These are phyloP conservation scores for Cutaneotrichosporon sp. DNA, from an alignment of 1,284 basidiomycete species.

Conservation along the genomic window DNA sequence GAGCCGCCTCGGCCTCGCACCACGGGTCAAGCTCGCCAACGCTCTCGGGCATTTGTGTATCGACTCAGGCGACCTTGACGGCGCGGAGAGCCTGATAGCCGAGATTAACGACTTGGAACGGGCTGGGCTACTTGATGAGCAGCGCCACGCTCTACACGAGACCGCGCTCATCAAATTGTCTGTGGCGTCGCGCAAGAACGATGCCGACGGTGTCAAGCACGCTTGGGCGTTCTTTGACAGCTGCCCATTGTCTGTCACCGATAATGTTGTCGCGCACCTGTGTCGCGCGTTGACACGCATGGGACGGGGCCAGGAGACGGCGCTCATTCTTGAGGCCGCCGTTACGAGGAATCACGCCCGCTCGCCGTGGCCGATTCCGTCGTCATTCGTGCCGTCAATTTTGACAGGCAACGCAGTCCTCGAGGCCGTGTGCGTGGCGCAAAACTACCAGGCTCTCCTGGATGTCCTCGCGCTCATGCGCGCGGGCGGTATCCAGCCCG, in stretches of 20 bases:
- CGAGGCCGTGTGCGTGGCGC: neutral
- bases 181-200: constrained; percentile 7
- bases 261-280: constrained; percentile 19
- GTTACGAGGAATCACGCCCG: neutral
- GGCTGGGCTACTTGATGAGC: neutral
- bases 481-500: constrained; percentile 25
- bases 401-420: constrained; percentile 30
- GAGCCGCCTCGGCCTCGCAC: constrained; percentile 22
- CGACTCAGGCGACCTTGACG: constrained; percentile 30
- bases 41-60: constrained; percentile 36
- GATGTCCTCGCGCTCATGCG: constrained; percentile 23
- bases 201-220: neutral
- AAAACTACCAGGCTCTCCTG: constrained; percentile 22
- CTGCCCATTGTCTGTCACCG: constrained; percentile 8
- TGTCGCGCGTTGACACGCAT: constrained; percentile 20
- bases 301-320: constrained; percentile 14
- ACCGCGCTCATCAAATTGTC: constrained; percentile 11
- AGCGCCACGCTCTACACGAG: constrained; percentile 6
- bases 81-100: constrained; percentile 28
- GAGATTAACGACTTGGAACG: constrained; percentile 24
- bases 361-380: constrained; percentile 19
- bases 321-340: constrained; percentile 9
- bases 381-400: constrained; percentile 17
- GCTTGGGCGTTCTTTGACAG: constrained; percentile 8
- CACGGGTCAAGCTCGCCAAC: constrained; percentile 32